These are phyloP conservation scores for Lasiodiplodia theobromae DNA, from an alignment of 2,329 filamentous ascomycete species.

Conservation along the genomic window DNA sequence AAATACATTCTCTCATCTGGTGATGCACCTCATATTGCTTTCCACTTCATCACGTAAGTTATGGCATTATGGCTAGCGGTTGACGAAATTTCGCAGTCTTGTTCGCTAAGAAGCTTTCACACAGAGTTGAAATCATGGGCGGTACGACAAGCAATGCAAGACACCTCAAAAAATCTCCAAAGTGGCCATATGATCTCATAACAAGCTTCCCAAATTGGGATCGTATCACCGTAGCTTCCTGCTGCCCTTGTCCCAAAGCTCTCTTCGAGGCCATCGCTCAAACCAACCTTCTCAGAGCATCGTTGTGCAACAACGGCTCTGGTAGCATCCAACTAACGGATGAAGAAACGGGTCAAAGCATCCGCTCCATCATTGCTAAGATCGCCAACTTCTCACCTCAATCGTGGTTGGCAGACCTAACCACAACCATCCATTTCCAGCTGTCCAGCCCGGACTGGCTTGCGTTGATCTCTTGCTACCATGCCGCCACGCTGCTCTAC, in stretches of 20 bases:
- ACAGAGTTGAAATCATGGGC: not conserved
- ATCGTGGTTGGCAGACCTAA: not conserved
- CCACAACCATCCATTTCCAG: not conserved
- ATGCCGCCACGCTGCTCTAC: slow-evolving; percentile 6
- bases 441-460: not conserved
- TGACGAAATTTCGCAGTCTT: not conserved
- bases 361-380: not conserved
- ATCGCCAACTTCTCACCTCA: not conserved
- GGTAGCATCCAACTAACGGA: not conserved
- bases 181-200: not conserved
- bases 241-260: not conserved
- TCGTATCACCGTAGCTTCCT: not conserved
- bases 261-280: not conserved
- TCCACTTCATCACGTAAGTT: not conserved
- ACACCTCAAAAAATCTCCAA: not conserved
- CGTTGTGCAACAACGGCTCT: not conserved
- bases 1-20: not conserved
- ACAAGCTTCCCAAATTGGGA: not conserved
- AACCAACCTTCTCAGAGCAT: not conserved
- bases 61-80: not conserved
- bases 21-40: not conserved
- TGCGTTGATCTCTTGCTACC: not conserved
- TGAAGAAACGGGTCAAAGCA: not conserved
- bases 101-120: not conserved
- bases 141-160: not conserved